Base-by-base conservation (phyloP, 106 monocot genomes). In the Dendrobium officinale region DNA sequence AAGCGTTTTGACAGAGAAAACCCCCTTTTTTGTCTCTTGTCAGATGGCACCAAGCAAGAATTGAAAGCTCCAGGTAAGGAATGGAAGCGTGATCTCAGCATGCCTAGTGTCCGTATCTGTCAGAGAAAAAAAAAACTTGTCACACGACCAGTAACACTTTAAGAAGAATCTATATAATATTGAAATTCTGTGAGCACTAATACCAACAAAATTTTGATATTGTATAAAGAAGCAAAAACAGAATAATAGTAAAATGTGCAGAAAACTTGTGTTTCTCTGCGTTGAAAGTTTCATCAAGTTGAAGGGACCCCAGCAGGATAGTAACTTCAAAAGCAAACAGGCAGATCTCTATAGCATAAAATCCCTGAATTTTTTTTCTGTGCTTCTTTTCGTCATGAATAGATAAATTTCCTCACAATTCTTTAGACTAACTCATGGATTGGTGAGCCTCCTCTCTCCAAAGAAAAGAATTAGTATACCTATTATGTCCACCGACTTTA, bases 1-100 rank as follows among this genome's bases (percentile, higher is more conserved):
- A 90, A 93, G 72, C 80, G 85, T 78, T 93, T 95, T 79, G 93
- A 90, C 27, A 93, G 79, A 70, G 89, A 90, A 88, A 99, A 99
- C 48, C 99, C 88, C 51, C 81, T 90, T n/a, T 87, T 88, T 29
- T 80, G 75, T 45, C 78, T 87, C 73, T 94, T 99, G 42, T 90
- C 93, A 56, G 88, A 93, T 73, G 99, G 99, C 41, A 99, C 93
- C 84, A 99, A 85, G 78, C 85, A 93, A 29, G 90, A 76, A 49
- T 88, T 95, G 77, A 95, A 95, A 18, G 99, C 95, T 86, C 95
- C 95, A 79, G 95, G 99, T 77, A 99, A 87, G 55, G 99, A 95
- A 72, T 91, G 83, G 75, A 99, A 99, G 72, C 99, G 80, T 48
- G 99, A 93, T 81, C 99, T 88, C 79, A 99, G 82, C 99, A 99